Evolutionary conservation across 1,284 basidiomycete species (phyloP), one percentile per base, ranked within the genome.

Genomic region (Albatrellus sp.): DNA sequence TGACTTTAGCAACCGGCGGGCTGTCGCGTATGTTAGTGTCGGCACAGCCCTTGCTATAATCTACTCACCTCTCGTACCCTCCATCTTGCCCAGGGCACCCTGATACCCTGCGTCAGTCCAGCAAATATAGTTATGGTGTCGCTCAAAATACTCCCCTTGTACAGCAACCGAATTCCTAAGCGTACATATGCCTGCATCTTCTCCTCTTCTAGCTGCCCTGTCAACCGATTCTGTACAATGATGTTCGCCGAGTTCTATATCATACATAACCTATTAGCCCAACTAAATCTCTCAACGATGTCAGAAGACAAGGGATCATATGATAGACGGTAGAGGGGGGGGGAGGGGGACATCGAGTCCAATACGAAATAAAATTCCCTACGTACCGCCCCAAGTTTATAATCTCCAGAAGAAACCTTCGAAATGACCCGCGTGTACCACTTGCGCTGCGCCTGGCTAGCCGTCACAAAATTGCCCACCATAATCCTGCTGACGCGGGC

Each of bases 131-230:
- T 41, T 9, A 45, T 32, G 32, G 30, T 17, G 17, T 9, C 43
- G 37, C 40, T 28, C 37, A 10, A 24, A 11, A 12, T 4, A 17
- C 19, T 2, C 0, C 74, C 79, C 70, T 94, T 93, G 72, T 97
- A 98, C 46, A 97, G 62, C 46, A 98, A 60, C 13, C 94, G 72
- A 55, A 98, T 98, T 9, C 93, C 93, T 14, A 97, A 64, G 33
- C 93, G 69, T 0, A 98, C 91, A 58, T 97, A 97, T 2, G 92
- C 88, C 58, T 92, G 85, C 85, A 94, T 96, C 70, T 98, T 98
- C 65, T 98, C 96, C 63, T 98, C 96, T 56, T 94, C 84, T 47
- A 98, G 60, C 60, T 91, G 87, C 0, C 96, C 94, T 1, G 90
- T 93, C 55, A 77, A 60, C 11, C 92, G 72, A 59, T 96, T 90